phyloP scores from a whole-genome alignment of 345 rosid genomes.

The Eucalyptus brandiana region DNA sequence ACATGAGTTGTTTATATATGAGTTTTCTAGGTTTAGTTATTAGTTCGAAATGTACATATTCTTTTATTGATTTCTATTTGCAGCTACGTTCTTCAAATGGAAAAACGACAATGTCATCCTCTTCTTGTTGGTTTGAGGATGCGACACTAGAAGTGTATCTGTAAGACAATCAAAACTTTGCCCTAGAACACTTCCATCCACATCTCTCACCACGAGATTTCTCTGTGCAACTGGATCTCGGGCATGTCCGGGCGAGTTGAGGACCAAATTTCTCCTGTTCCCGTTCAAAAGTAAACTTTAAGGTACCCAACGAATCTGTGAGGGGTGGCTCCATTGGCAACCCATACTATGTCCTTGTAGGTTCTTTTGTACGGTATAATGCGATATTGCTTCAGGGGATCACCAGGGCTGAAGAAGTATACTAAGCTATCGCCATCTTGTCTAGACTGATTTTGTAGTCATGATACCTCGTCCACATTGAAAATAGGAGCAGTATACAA shows the following conservation, averaged over 20 bases:
- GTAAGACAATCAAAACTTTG: conserved; percentile 46
- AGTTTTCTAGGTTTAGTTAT: too few relatives aligned
- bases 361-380: neutral
- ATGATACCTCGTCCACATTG: neutral
- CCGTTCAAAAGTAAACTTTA: neutral
- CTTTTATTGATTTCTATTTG: too few relatives aligned
- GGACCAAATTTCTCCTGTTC: too few relatives aligned
- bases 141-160: neutral
- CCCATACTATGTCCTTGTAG: neutral
- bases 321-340: neutral
- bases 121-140: too few relatives aligned
- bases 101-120: too few relatives aligned
- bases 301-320: neutral
- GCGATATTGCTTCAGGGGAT: neutral
- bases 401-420: conserved; percentile 3
- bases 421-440: neutral
- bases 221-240: too few relatives aligned
- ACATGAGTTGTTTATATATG: too few relatives aligned
- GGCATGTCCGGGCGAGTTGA: too few relatives aligned
- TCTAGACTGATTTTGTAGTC: neutral
- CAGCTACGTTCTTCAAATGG: too few relatives aligned
- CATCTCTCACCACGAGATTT: too few relatives aligned
- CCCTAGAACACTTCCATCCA: conserved; percentile 6
- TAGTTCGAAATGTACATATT: too few relatives aligned
- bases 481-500: neutral